Conservation (phyloP, 768 basidiomycete species). For the Lactarius sp. region DNA sequence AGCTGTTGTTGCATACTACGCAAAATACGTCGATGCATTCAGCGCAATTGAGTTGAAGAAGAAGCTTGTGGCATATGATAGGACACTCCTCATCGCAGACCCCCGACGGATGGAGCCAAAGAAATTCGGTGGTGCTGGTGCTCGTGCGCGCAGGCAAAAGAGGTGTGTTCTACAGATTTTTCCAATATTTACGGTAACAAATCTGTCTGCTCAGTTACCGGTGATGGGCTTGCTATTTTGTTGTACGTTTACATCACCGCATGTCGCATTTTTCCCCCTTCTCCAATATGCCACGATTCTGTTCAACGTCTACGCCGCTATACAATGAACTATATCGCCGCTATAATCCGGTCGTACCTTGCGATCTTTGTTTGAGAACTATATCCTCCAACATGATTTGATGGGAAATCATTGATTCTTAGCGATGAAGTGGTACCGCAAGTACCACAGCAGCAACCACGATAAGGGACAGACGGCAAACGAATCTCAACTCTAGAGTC, state of each 20-base stretch:
- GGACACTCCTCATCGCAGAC: constrained; percentile 85
- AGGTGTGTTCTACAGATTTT: constrained; percentile 46
- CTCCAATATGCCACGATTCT: constrained; percentile 35
- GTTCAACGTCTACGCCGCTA: constrained; percentile 34
- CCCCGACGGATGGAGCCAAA: constrained; percentile 98
- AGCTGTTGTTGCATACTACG: constrained; percentile 96
- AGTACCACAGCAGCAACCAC: too few species aligned
- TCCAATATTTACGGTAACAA: background rate
- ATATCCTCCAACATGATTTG: background rate
- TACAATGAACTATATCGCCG: constrained; percentile 12
- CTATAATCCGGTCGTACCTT: background rate
- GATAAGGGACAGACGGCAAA: too few species aligned
- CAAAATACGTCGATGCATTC: constrained; percentile 97
- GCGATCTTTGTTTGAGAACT: background rate
- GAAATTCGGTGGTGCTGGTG: constrained; percentile 98
- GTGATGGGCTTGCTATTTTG: constrained; percentile 42
- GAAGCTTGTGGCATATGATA: constrained; percentile 93
- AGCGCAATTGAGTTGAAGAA: constrained; percentile 98
- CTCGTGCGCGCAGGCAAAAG: constrained; percentile 97
- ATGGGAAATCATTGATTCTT: background rate
- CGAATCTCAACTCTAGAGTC: too few species aligned
- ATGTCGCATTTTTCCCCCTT: constrained; percentile 38
- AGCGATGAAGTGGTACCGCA: too few species aligned
- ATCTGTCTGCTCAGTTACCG: constrained; percentile 58
- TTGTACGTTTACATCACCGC: constrained; percentile 42